These are phyloP conservation scores for Colletotrichum sp. DNA, from an alignment of 2,329 filamentous ascomycete genomes.

Conservation along the genomic window DNA sequence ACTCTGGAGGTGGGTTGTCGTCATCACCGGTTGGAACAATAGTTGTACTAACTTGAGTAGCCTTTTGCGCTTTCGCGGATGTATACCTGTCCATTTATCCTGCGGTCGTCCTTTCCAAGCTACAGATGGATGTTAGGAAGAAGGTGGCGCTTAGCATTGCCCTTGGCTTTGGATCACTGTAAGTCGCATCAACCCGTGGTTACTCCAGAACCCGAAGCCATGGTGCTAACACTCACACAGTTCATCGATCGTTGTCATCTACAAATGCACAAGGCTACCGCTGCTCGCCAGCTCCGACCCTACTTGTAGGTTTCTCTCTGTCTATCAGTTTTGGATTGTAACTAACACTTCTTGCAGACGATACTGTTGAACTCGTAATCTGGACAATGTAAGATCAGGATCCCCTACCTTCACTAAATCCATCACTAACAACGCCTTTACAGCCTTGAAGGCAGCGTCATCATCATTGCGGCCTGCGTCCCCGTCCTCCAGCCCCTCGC, in stretches of 20 bases:
- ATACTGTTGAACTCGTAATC: conserved; percentile 46
- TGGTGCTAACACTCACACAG: conserved; percentile 5
- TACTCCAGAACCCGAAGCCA: not conserved
- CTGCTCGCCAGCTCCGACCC: conserved; percentile 28
- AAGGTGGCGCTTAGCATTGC: conserved; percentile 43
- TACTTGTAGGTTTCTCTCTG: conserved; percentile 18
- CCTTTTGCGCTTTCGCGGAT: conserved; percentile 39
- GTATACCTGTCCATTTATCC: conserved; percentile 49
- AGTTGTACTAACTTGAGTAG: conserved; percentile 12
- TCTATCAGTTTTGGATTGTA: too few relatives aligned
- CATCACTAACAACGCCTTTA: not conserved
- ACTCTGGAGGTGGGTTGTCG: conserved; percentile 37
- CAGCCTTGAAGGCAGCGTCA: conserved; percentile 36
- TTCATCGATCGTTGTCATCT: conserved; percentile 30
- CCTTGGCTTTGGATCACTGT: conserved; percentile 44
- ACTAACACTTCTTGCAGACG: conserved; percentile 22
- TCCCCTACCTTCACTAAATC: fast-evolving
- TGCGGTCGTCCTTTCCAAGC: conserved; percentile 36
- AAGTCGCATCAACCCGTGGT: not conserved
- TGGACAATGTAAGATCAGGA: conserved; percentile 46
- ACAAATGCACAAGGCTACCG: conserved; percentile 40
- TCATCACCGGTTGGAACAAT: not conserved
- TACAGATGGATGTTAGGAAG: conserved; percentile 43
- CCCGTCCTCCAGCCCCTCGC: conserved; percentile 36
- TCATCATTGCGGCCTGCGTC: conserved; percentile 39